Evolutionary conservation across 331 rosid species (phyloP).

Genomic region (Telfairia occidentalis): DNA sequence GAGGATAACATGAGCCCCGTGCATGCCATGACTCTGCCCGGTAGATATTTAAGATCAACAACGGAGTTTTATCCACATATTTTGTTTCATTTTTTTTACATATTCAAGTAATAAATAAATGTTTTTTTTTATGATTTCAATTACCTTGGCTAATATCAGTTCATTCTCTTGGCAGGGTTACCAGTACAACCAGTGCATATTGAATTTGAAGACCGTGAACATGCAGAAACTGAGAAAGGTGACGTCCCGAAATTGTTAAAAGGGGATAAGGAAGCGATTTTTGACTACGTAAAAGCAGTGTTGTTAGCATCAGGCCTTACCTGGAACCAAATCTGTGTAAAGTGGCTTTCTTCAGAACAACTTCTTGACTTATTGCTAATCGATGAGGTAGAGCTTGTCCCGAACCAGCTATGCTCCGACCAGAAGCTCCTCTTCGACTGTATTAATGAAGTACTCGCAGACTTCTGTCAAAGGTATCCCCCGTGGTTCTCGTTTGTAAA

Average conservation of each 20-base stretch:
- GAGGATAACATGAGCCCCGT: conserved; percentile 53
- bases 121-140: neutral
- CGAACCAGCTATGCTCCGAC: conserved; percentile 52
- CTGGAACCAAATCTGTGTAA: conserved; percentile 41
- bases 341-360: conserved; percentile 61
- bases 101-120: neutral
- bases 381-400: conserved; percentile 36
- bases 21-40: conserved; percentile 25
- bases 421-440: conserved; percentile 58
- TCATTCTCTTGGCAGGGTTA: conserved; percentile 34
- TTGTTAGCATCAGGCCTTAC: conserved; percentile 54
- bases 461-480: conserved; percentile 42
- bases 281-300: conserved; percentile 42
- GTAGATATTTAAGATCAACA: conserved; percentile 27
- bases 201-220: conserved; percentile 52
- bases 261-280: conserved; percentile 47
- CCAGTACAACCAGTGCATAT: conserved; percentile 39
- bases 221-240: conserved; percentile 32
- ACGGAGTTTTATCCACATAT: neutral
- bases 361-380: conserved; percentile 52
- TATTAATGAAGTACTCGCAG: conserved; percentile 55
- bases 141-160: neutral
- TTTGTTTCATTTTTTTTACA: neutral
- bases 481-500: conserved; percentile 46
- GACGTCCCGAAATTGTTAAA: conserved; percentile 22